Evolutionary conservation across 805 yeast species (phyloP).

Genomic region (Candida parachauliodes): DNA sequence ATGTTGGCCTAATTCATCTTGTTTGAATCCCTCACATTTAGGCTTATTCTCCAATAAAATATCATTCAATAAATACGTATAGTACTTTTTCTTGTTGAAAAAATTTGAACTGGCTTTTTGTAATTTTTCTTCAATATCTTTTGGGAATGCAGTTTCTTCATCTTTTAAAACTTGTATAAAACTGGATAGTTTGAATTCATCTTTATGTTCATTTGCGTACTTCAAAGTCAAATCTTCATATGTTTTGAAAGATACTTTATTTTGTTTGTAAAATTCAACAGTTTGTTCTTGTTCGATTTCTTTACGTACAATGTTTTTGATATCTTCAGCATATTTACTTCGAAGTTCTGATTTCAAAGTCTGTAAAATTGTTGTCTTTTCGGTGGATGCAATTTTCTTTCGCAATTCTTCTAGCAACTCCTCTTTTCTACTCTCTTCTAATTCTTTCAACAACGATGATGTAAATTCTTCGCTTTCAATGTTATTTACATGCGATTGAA

Average conservation of each 20-base stretch:
- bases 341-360: conserved; percentile 6
- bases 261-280: conserved; percentile 6
- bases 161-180: conserved; percentile 6
- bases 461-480: conserved; percentile 8
- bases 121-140: background rate
- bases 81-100: conserved; percentile 10
- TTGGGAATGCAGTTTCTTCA: background rate
- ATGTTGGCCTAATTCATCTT: conserved; percentile 15
- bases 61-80: conserved; percentile 9
- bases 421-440: conserved; percentile 7
- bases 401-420: conserved; percentile 5
- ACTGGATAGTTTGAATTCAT: background rate
- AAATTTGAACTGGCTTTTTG: background rate
- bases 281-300: conserved; percentile 8
- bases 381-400: conserved; percentile 3
- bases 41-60: conserved; percentile 11
- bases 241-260: conserved; percentile 3
- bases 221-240: conserved; percentile 7
- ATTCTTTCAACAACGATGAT: conserved; percentile 4
- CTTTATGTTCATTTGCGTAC: conserved; percentile 6
- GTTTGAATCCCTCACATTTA: conserved; percentile 9
- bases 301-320: conserved; percentile 6
- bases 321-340: conserved; percentile 5
- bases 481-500: conserved; percentile 8
- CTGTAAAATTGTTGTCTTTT: conserved; percentile 8